Base-by-base conservation (phyloP, 768 basidiomycete species). In the Coprinopsis sp. region DNA sequence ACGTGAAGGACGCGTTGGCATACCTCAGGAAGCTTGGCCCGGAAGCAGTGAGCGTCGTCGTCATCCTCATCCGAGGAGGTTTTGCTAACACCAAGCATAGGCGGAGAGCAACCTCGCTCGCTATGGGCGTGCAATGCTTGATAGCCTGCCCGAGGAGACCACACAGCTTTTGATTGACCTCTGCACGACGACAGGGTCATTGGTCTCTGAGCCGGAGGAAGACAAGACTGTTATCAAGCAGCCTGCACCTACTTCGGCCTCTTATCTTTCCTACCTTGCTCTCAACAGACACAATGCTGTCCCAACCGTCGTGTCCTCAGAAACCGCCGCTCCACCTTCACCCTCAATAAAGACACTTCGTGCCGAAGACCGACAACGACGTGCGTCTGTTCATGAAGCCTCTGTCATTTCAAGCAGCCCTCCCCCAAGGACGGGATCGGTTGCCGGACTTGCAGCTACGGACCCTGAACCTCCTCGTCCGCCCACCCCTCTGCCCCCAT, bases 81-180 rank as follows among this genome's bases (percentile, higher is more conserved):
- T 14, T 46, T 39, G n/a, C 21, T 33, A 5, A 39, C 37, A 36
- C 19, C n/a, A 42, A 41, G 12, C 31, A 18, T 48, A 90, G 92
- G 88, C 91, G 0, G 89, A 93, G 63, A 85, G 77, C 36, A 91
- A 91, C 58, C 68, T 97, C 13, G 82, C 88, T 5, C 73, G 88
- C 33, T 96, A 98, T 59, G 95, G 94, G 2, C 82, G 88, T 5
- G 86, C 85, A 0, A 76, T 99, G 70, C 74, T 99, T 0, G 78
- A 79, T 5, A 81, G 79, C 36, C 76, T 93, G 3, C 92, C 95
- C 0, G 77, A 84, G 48, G 91, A 91, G 58, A 94, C 94, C 0
- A 98, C 95, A 0, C 79, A 87, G 45, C 74, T 99, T 0, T 76
- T 98, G 5, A 91, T 95, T 42, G 94, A 98, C 54, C 73, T 98